phyloP scores from a whole-genome alignment of 352 stramenopile species.

The Elongisporangium undulatum region DNA sequence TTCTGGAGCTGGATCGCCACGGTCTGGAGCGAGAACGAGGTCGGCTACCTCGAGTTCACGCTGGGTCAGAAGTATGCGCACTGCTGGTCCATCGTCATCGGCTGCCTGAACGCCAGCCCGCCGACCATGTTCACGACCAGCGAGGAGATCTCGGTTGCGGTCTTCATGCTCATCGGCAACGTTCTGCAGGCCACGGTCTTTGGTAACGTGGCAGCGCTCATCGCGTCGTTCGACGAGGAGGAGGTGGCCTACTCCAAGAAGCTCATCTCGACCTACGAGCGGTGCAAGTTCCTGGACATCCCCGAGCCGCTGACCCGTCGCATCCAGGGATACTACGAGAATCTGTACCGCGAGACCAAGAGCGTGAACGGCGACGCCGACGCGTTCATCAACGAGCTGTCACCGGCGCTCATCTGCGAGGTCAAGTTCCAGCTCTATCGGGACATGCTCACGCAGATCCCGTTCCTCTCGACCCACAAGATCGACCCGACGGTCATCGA shows the following conservation, averaged over 20 bases:
- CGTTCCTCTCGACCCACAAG: slow-evolving; percentile 63
- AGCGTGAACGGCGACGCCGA: slow-evolving; percentile 59
- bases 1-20: slow-evolving; percentile 57
- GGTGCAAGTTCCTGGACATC: slow-evolving; percentile 63
- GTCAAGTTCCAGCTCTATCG: slow-evolving; percentile 78
- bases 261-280: slow-evolving; percentile 55
- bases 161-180: slow-evolving; percentile 74
- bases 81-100: slow-evolving; percentile 53
- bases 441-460: slow-evolving; percentile 77
- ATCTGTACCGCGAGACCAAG: slow-evolving; percentile 64
- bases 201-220: slow-evolving; percentile 52
- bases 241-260: slow-evolving; percentile 71
- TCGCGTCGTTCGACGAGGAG: slow-evolving; percentile 66
- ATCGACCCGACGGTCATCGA: slow-evolving; percentile 68
- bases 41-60: slow-evolving; percentile 14
- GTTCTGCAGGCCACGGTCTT: slow-evolving; percentile 68
- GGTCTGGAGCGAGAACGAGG: slow-evolving; percentile 40
- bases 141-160: slow-evolving; percentile 51
- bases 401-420: slow-evolving; percentile 61
- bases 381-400: slow-evolving; percentile 75
- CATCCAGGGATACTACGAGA: slow-evolving; percentile 66
- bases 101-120: slow-evolving; percentile 59
- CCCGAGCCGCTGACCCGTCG: slow-evolving; percentile 38
- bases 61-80: slow-evolving; percentile 36
- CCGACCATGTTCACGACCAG: slow-evolving; percentile 41